Percentiles rank a stretch among this genome's conserved stretches.
These are phyloP conservation scores for Westerdykella ornata DNA, from an alignment of 2,329 filamentous ascomycete genomes.

Conservation along the genomic window DNA sequence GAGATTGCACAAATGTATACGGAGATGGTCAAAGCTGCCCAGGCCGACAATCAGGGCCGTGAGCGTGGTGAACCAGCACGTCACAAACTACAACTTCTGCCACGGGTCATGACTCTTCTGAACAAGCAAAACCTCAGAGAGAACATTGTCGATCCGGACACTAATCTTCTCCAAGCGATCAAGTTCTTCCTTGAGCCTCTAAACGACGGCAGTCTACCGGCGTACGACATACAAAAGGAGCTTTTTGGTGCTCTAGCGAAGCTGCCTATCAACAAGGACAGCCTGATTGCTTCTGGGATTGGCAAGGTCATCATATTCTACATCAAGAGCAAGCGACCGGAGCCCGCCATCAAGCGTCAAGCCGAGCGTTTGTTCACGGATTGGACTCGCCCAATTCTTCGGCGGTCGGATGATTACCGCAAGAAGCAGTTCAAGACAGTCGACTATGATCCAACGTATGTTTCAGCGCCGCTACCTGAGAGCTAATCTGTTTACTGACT, in stretches of 20 bases:
- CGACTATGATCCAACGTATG: conserved; percentile 53
- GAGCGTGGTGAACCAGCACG: conserved; percentile 72
- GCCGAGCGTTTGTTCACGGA: conserved; percentile 88
- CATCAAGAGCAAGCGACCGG: conserved; percentile 86
- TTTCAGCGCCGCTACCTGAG: conserved; percentile 8
- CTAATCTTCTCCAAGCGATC: conserved; percentile 88
- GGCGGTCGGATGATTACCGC: conserved; percentile 90
- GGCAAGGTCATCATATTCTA: conserved; percentile 97
- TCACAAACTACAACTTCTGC: conserved; percentile 89
- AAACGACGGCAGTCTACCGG: conserved; percentile 86
- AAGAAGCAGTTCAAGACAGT: conserved; percentile 65
- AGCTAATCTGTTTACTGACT: conserved; percentile 6
- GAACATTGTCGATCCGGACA: conserved; percentile 85
- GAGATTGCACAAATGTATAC: conserved; percentile 82
- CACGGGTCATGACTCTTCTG: conserved; percentile 78
- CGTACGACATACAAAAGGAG: conserved; percentile 95
- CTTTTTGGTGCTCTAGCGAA: conserved; percentile 74
- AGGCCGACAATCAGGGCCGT: conserved; percentile 77
- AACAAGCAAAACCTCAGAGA: conserved; percentile 83
- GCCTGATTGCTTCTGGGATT: conserved; percentile 82
- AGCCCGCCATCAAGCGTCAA: conserved; percentile 83
- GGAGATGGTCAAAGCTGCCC: conserved; percentile 84
- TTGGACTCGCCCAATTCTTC: conserved; percentile 91
- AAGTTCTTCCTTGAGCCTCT: conserved; percentile 96
- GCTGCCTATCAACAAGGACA: conserved; percentile 85